Evolutionary conservation across 2,329 filamentous ascomycete species (phyloP), one percentile per base, ranked within the genome.

Genomic region (Sarocladium oryzae): DNA sequence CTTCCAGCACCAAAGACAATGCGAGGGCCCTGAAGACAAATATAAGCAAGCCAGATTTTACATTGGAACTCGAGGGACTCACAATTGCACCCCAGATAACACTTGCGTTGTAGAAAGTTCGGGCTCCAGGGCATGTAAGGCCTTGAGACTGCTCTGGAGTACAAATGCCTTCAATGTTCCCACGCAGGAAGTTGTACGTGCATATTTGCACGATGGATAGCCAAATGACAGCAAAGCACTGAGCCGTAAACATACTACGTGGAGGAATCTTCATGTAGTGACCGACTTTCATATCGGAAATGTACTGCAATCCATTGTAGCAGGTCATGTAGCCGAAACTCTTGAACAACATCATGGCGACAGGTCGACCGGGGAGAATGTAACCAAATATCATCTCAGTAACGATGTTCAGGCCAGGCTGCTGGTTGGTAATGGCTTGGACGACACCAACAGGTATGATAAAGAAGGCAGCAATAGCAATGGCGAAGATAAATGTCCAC

Each of bases 21-120:
- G 33, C 52, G 56, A 2, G 66, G 67, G 1, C 67, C 81, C 46
- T 49, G 46, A 13, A 28, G 3, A 28, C 23, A 7, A 45, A 11
- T 20, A 32, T 16, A n/a, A 45, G 23, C 5, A 11, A 23, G 23
- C 5, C 7, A 4, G 38, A 43, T 8, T 4, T 30, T 5, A n/a
- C 10, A 9, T 11, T 13, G 23, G 15, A 10, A 23, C 4, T 8
- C 7, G 18, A 20, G 24, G 21, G 13, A 49, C 46, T 49, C 23
- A 49, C 46, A 51, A 85, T 80, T 16, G 80, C 70, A 52, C 81
- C 81, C 81, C 80, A 82, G 51, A 82, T 75, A 5, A 82, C 71
- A 18, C 76, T 79, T 23, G 75, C 76, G 21, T 78, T 81, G 67
- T 79, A 84, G 61, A 83, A 84, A 0, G 81, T 78, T 21, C 73